A percentile compares a stretch with the other conserved stretches of the same genome.
Evolutionary conservation across 306 rosid species (phyloP).

Genomic region (Oxytropis ochrocephala): DNA sequence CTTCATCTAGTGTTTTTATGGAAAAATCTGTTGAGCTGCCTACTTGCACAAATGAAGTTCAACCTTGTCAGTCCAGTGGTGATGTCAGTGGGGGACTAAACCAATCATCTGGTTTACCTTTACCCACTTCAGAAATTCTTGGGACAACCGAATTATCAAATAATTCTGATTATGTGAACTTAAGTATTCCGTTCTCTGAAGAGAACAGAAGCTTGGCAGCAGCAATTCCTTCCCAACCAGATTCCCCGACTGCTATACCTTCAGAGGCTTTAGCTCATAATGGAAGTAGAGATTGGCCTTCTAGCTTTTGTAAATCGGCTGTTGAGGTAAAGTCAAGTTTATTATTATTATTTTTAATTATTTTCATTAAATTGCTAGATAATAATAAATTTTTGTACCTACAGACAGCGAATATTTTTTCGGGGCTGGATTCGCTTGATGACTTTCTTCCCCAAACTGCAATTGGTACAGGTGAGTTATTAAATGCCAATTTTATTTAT

Average conservation of each 20-base stretch:
- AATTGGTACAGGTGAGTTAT: slow-evolving; percentile 32
- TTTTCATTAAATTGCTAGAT: slow-evolving; percentile 3
- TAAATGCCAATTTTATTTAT: neutral
- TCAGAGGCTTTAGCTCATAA: slow-evolving; percentile 27
- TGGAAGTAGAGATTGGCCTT: slow-evolving; percentile 32
- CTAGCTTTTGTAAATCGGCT: slow-evolving; percentile 33
- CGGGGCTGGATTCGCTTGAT: slow-evolving; percentile 54
- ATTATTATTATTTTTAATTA: neutral
- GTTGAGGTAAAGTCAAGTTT: slow-evolving; percentile 45
- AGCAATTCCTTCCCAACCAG: slow-evolving; percentile 29
- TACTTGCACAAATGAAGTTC: slow-evolving; percentile 24
- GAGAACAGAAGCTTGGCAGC: slow-evolving; percentile 19
- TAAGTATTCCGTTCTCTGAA: slow-evolving; percentile 23
- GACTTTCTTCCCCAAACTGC: slow-evolving; percentile 38
- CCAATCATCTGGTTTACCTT: slow-evolving; percentile 19
- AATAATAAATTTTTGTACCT: slow-evolving; percentile 10
- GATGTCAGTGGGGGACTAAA: neutral
- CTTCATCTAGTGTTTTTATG: slow-evolving; percentile 14
- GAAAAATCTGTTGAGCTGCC: slow-evolving; percentile 16
- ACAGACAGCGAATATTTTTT: slow-evolving; percentile 58
- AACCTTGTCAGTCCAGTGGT: slow-evolving; percentile 24
- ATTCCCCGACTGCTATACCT: slow-evolving; percentile 23
- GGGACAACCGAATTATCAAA: slow-evolving; percentile 8
- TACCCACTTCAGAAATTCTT: slow-evolving; percentile 10
- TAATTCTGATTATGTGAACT: slow-evolving; percentile 12